phyloP scores from a whole-genome alignment of 1,139 yeast genomes.

The Candida anutae region DNA sequence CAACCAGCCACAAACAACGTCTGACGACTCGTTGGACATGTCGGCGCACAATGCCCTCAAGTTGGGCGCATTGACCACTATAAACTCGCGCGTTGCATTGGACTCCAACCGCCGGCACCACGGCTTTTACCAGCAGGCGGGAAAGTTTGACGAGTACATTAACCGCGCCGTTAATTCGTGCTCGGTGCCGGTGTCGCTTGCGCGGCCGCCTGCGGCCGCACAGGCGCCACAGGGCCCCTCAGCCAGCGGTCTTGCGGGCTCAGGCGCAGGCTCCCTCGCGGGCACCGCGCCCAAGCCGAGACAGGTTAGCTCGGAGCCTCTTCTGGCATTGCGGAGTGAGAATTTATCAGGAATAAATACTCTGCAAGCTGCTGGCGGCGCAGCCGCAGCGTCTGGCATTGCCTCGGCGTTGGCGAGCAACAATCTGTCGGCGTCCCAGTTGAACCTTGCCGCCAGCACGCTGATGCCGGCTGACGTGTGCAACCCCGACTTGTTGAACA shows the following conservation, averaged over 20 bases:
- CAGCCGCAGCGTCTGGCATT: too few relatives aligned
- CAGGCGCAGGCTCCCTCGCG: too few relatives aligned
- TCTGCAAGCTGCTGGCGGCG: too few relatives aligned
- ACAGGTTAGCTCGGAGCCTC: conserved; percentile 3
- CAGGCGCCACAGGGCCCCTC: too few relatives aligned
- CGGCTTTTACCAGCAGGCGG: conserved; percentile 8
- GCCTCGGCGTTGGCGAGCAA: too few relatives aligned
- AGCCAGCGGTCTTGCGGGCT: too few relatives aligned
- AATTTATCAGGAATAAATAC: conserved; percentile 10
- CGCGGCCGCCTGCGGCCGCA: conserved; percentile 5
- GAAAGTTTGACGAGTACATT: conserved; percentile 23
- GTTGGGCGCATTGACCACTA: conserved; percentile 57
- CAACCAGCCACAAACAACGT: conserved; percentile 2
- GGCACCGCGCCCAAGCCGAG: too few relatives aligned
- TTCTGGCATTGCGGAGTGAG: conserved; percentile 4
- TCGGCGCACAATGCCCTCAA: conserved; percentile 42
- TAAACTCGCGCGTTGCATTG: conserved; percentile 51
- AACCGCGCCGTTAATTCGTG: conserved; percentile 31
- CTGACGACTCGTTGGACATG: conserved; percentile 23
- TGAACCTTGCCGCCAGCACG: conserved; percentile 4
- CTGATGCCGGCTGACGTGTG: conserved; percentile 58
- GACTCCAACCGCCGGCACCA: conserved; percentile 42
- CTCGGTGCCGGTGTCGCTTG: conserved; percentile 25
- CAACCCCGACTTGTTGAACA: conserved; percentile 55
- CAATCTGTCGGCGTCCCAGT: conserved; percentile 3